phyloP scores from a whole-genome alignment of 805 yeast species.

The Wickerhamomyces bovis region DNA sequence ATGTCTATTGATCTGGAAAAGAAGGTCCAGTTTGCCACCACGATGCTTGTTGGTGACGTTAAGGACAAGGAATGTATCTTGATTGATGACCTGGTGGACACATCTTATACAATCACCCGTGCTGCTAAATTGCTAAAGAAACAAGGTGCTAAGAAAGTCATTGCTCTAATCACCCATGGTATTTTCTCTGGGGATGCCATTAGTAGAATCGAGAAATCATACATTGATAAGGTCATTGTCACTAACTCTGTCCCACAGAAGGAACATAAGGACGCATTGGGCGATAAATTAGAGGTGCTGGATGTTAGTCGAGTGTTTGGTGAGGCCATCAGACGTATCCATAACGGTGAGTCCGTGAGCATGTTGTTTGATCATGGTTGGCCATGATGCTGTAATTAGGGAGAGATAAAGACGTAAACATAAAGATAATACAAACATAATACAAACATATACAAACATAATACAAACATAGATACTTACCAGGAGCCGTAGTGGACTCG shows the following conservation, averaged over 20 bases:
- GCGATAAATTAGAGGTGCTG: slow-evolving; percentile 66
- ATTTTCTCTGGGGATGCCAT: slow-evolving; percentile 90
- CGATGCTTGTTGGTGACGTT: slow-evolving; percentile 96
- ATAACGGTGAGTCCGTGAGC: slow-evolving; percentile 94
- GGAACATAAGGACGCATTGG: slow-evolving; percentile 44
- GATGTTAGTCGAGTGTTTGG: slow-evolving; percentile 88
- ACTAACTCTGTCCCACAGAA: slow-evolving; percentile 90
- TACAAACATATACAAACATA: too few relatives aligned
- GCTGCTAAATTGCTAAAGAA: slow-evolving; percentile 90
- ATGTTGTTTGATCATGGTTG: slow-evolving; percentile 83
- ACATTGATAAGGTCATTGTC: slow-evolving; percentile 78
- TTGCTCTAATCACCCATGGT: slow-evolving; percentile 89
- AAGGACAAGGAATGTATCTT: slow-evolving; percentile 80
- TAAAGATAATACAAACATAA: too few relatives aligned
- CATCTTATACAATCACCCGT: slow-evolving; percentile 84
- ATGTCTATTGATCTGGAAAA: slow-evolving; percentile 15
- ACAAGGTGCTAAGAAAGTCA: slow-evolving; percentile 84
- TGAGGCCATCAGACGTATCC: slow-evolving; percentile 92
- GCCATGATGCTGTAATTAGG: too few relatives aligned
- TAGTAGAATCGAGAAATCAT: slow-evolving; percentile 55
- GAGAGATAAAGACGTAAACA: too few relatives aligned
- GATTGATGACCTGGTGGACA: slow-evolving; percentile 90
- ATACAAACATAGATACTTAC: too few relatives aligned
- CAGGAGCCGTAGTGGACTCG: too few relatives aligned
- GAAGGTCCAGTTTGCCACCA: slow-evolving; percentile 54